phyloP scores from a whole-genome alignment of 345 rosid genomes.

The Noccaea caerulescens region DNA sequence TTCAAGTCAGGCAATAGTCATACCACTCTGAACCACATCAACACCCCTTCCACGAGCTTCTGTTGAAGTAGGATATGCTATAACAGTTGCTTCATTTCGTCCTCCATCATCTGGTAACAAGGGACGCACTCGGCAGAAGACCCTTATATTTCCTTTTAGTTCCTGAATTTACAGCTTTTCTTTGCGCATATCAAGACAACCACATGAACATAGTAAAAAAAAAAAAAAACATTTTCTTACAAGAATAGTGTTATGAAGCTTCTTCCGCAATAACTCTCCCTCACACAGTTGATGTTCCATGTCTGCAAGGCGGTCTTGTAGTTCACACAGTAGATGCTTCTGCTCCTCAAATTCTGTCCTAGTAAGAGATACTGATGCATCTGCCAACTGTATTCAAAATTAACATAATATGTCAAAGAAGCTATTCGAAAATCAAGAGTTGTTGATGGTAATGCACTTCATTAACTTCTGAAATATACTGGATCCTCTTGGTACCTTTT shows the following conservation, averaged over 20 bases:
- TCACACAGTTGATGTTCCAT: slow-evolving; percentile 62
- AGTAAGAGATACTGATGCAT: slow-evolving; percentile 58
- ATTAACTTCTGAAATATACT: not conserved
- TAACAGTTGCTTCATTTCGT: slow-evolving; percentile 51
- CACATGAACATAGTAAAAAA: not conserved
- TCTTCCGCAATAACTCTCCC: slow-evolving; percentile 82
- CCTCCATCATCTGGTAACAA: slow-evolving; percentile 68
- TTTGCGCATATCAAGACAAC: slow-evolving; percentile 1
- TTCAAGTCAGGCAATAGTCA: not conserved
- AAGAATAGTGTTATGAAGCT: slow-evolving; percentile 84
- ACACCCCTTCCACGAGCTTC: slow-evolving; percentile 77
- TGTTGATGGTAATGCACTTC: slow-evolving; percentile 11
- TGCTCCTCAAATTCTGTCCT: slow-evolving; percentile 62
- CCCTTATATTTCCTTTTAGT: slow-evolving; percentile 89
- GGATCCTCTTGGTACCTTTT: slow-evolving; percentile 55
- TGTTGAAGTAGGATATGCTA: slow-evolving; percentile 65
- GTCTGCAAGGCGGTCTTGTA: slow-evolving; percentile 62
- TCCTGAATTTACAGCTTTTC: slow-evolving; percentile 50
- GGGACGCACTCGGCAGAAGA: slow-evolving; percentile 89
- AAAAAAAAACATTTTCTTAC: slow-evolving; percentile 43
- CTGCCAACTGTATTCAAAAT: slow-evolving; percentile 52
- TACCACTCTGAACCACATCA: slow-evolving; percentile 75
- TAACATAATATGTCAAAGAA: slow-evolving; percentile 11
- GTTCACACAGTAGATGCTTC: slow-evolving; percentile 44
- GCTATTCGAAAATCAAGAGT: not conserved